Conservation (phyloP, 2,329 filamentous ascomycete species). For the Bretziella fagacearum region DNA sequence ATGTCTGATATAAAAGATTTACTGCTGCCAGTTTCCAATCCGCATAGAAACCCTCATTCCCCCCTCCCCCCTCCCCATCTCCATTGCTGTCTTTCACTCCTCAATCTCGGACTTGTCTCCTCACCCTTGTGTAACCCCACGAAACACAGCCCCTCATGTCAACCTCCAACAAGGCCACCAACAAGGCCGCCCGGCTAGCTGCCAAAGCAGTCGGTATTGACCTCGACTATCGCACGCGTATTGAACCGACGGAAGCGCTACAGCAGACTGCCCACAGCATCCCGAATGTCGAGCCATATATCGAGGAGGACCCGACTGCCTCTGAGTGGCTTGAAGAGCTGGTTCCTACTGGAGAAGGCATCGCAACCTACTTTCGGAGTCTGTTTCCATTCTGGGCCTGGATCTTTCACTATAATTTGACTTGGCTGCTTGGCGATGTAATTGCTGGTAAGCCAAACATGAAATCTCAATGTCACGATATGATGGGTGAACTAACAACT, state of each 20-base stretch:
- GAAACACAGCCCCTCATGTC: neutral
- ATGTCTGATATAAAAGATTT: too few relatives aligned
- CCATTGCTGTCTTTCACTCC: neutral
- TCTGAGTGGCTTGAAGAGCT: conserved; percentile 11
- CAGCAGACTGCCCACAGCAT: conserved; percentile 18
- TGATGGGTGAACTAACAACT: neutral
- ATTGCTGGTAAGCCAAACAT: conserved; percentile 44
- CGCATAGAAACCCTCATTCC: too few relatives aligned
- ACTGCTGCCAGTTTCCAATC: too few relatives aligned
- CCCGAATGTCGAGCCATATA: conserved; percentile 13
- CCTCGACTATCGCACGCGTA: conserved; percentile 18
- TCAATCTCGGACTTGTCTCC: neutral
- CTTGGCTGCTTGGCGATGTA: conserved; percentile 31
- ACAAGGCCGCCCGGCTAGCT: conserved; percentile 17
- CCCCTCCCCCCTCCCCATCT: too few relatives aligned
- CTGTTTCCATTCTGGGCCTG: conserved; percentile 34
- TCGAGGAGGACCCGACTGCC: conserved; percentile 12
- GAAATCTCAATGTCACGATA: neutral
- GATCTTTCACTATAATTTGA: conserved; percentile 33
- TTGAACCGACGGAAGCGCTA: conserved; percentile 19
- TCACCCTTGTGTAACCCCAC: neutral
- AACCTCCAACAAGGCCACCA: neutral
- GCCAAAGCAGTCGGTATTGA: conserved; percentile 21
- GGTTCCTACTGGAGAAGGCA: conserved; percentile 8
- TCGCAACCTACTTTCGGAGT: conserved; percentile 22